Evolutionary conservation across 2,329 filamentous ascomycete species (phyloP).

Genomic region (Fusarium equiseti): DNA sequence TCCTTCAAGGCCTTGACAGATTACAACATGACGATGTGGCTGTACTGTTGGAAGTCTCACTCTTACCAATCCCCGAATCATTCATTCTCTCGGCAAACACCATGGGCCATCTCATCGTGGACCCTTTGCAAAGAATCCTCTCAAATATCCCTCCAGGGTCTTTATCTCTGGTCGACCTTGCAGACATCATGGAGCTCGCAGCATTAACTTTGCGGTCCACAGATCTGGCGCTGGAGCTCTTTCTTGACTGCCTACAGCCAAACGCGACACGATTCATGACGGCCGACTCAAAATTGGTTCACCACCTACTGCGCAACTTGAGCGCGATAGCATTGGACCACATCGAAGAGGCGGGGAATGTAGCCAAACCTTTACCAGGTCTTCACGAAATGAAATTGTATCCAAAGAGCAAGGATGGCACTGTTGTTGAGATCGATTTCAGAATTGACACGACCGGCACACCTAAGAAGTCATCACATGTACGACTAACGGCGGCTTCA

Average conservation of each 20-base stretch:
- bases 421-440: conserved; percentile 13
- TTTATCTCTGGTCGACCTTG: conserved; percentile 1
- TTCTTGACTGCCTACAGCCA: conserved; percentile 49
- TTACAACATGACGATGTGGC: not conserved
- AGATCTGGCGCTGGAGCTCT: conserved; percentile 26
- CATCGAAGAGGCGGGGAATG: conserved; percentile 50
- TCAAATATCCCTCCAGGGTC: conserved; percentile 3
- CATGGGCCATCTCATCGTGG: conserved; percentile 16
- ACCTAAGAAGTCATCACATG: conserved; percentile 10
- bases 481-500: conserved; percentile 15
- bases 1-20: not conserved
- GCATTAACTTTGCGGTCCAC: conserved; percentile 21
- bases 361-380: not conserved
- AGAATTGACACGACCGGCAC: conserved; percentile 17
- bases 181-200: conserved; percentile 22
- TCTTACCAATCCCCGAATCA: not conserved
- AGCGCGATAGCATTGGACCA: conserved; percentile 56
- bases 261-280: conserved; percentile 46
- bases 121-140: conserved; percentile 18
- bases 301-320: conserved; percentile 50
- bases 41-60: not conserved
- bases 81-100: conserved; percentile 7
- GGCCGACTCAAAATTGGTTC: conserved; percentile 34
- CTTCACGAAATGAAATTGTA: not conserved
- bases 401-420: not conserved